Percentiles rank a stretch among this genome's conserved stretches.
These are phyloP conservation scores for Apiospora sp. DNA, from an alignment of 2,329 filamentous ascomycete species.

Conservation along the genomic window DNA sequence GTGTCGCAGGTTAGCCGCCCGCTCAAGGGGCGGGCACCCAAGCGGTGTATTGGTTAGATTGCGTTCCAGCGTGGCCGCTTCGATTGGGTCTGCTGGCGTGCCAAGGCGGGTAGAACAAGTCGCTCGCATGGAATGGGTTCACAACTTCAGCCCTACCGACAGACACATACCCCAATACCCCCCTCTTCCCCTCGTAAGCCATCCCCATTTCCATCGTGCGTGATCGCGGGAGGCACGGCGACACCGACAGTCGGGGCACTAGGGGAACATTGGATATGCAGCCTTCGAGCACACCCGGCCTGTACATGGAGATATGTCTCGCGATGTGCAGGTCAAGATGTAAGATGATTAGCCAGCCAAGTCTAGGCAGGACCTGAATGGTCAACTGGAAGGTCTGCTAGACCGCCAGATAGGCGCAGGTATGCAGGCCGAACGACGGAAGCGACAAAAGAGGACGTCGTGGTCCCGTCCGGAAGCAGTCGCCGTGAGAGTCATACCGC, in stretches of 20 bases:
- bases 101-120: conserved; percentile 21
- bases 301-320: conserved; percentile 2
- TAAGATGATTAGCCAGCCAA: conserved; percentile 15
- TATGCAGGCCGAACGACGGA: conserved; percentile 5
- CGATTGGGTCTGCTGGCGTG: neutral
- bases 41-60: conserved; percentile 21
- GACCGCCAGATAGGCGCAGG: conserved; percentile 28
- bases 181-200: neutral
- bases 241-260: conserved; percentile 12
- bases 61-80: neutral
- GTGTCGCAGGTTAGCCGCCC: conserved; percentile 10
- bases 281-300: conserved; percentile 7
- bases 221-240: conserved; percentile 22
- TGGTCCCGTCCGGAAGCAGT: conserved; percentile 13
- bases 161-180: neutral
- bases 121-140: conserved; percentile 19
- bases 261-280: conserved; percentile 13
- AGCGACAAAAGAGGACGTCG: neutral
- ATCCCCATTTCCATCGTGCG: neutral
- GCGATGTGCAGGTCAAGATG: neutral
- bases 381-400: conserved; percentile 22
- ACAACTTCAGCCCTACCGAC: conserved; percentile 18
- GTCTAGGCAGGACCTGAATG: conserved; percentile 3
- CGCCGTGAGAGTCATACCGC: conserved; percentile 7
- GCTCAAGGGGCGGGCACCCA: neutral